These are phyloP conservation scores for Metschnikowia gruessii DNA, from an alignment of 805 yeast species.

Conservation along the genomic window DNA sequence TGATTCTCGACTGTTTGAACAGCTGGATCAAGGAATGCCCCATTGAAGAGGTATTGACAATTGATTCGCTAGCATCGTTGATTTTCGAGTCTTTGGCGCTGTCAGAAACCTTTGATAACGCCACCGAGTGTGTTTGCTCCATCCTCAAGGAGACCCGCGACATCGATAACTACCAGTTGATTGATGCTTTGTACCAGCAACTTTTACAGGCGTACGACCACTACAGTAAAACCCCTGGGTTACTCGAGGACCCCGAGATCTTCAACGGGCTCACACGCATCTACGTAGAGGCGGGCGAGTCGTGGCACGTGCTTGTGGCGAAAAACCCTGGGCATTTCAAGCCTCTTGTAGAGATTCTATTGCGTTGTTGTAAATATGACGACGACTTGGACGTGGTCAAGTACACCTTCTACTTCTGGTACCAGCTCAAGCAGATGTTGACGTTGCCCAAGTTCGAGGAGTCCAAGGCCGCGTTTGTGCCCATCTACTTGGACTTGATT, in stretches of 20 bases:
- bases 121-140: conserved; percentile 83
- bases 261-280: conserved; percentile 70
- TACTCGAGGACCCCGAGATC: conserved; percentile 58
- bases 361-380: conserved; percentile 68
- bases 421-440: conserved; percentile 68
- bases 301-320: conserved; percentile 89
- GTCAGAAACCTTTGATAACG: conserved; percentile 73
- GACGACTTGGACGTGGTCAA: conserved; percentile 86
- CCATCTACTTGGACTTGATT: conserved; percentile 57
- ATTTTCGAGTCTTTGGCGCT: conserved; percentile 60
- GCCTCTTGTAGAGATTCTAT: conserved; percentile 68
- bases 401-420: conserved; percentile 93
- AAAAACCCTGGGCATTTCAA: conserved; percentile 65
- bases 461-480: conserved; percentile 49
- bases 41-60: conserved; percentile 60
- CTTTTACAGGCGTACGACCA: conserved; percentile 59
- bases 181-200: conserved; percentile 66
- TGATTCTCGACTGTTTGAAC: conserved; percentile 70
- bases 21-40: conserved; percentile 92
- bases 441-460: conserved; percentile 55
- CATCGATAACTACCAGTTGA: conserved; percentile 56
- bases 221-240: conserved; percentile 26
- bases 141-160: conserved; percentile 82
- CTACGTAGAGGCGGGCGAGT: conserved; percentile 89
- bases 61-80: conserved; percentile 61